phyloP scores from a whole-genome alignment of 257 asterid species.

The Solanum gracilifrons region DNA sequence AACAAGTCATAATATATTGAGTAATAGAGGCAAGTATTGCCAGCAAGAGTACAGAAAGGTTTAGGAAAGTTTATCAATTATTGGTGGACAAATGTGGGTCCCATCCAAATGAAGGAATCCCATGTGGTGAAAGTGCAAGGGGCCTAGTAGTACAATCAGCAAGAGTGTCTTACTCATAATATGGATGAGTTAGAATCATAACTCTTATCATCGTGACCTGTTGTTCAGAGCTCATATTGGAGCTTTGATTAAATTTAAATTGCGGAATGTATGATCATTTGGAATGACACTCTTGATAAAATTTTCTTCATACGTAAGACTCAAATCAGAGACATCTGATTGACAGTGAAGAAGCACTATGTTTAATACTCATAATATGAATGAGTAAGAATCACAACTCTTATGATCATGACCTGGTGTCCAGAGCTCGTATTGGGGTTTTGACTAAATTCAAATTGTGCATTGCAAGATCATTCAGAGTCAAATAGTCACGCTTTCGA shows the following conservation, averaged over 20 bases:
- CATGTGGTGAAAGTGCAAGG: neutral
- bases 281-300: too few species aligned
- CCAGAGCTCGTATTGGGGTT: too few species aligned
- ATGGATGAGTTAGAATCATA: neutral
- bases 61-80: neutral
- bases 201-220: neutral
- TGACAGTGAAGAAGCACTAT: too few species aligned
- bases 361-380: neutral
- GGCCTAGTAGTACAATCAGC: neutral
- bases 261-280: rapidly evolving
- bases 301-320: rapidly evolving
- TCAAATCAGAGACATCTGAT: neutral
- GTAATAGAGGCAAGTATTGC: neutral
- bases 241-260: too few species aligned
- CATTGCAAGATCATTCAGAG: too few species aligned
- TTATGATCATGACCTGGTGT: neutral
- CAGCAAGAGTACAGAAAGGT: neutral
- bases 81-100: neutral
- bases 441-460: neutral
- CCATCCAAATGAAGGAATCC: neutral
- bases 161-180: neutral
- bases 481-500: rapidly evolving
- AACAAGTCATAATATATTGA: neutral
- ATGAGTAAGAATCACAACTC: neutral
- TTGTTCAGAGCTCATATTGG: too few species aligned